Evolutionary conservation across 2,329 filamentous ascomycete species (phyloP).

Genomic region (Scedosporium dehoogii): DNA sequence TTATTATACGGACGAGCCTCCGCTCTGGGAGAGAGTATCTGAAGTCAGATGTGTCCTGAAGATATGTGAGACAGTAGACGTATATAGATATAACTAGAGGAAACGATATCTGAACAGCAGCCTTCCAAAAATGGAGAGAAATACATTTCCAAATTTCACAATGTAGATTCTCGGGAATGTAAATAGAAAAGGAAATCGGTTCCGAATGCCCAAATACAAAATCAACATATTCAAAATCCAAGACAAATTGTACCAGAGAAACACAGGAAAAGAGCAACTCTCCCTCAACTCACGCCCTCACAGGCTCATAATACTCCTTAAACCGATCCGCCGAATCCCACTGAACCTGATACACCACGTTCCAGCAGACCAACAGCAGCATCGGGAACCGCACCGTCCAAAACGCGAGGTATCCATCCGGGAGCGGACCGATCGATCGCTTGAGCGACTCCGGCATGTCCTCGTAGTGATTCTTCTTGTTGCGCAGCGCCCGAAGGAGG

Average conservation of each 20-base stretch:
- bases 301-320: conserved; percentile 56
- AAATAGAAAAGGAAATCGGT: too few species aligned
- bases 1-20: too few species aligned
- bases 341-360: conserved; percentile 56
- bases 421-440: conserved; percentile 57
- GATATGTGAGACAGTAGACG: too few species aligned
- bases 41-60: too few species aligned
- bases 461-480: conserved; percentile 97
- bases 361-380: conserved; percentile 69
- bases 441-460: conserved; percentile 81
- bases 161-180: too few species aligned
- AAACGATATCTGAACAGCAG: too few species aligned
- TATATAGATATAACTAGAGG: too few species aligned
- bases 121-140: too few species aligned
- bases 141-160: too few species aligned
- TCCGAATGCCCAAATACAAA: too few species aligned
- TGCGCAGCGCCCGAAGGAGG: conserved; percentile 76
- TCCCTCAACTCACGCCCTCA: conserved; percentile 18
- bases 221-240: neutral
- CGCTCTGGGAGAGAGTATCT: too few species aligned
- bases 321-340: conserved; percentile 59
- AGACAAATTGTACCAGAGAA: neutral
- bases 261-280: neutral
- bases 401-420: conserved; percentile 73
- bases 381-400: conserved; percentile 75